Evolutionary conservation across 768 basidiomycete species (phyloP).

Genomic region (Mycena olivaceomarginata): DNA sequence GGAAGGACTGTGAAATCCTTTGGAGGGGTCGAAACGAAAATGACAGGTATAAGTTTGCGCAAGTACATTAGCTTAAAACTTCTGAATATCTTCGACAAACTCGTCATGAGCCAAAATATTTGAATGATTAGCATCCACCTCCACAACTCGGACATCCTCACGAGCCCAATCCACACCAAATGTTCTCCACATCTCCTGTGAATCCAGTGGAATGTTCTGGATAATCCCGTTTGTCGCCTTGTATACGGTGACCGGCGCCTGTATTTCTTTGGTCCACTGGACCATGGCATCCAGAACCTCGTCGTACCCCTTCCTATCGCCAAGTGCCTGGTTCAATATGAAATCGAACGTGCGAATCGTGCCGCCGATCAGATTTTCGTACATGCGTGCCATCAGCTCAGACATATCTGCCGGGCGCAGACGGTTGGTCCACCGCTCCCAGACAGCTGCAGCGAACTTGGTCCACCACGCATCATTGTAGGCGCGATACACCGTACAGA

Average conservation of each 20-base stretch:
- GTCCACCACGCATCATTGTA: no score
- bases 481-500: no score
- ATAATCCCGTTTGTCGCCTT: background rate
- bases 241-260: conserved; percentile 10
- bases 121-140: conserved; percentile 4
- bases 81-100: conserved; percentile 24
- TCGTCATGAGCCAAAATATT: conserved; percentile 4
- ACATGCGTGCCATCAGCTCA: no score
- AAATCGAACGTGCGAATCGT: background rate
- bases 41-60: no score
- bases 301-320: no score
- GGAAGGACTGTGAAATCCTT: no score
- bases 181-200: background rate
- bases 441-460: no score
- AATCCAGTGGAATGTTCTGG: background rate
- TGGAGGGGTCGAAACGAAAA: no score
- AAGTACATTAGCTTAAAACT: background rate
- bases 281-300: background rate
- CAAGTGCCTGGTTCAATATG: background rate
- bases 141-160: conserved; percentile 7
- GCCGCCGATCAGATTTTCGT: no score
- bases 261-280: conserved; percentile 2
- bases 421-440: no score
- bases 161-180: conserved; percentile 20
- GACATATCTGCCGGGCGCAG: no score